Evolutionary conservation across 805 yeast species (phyloP).

Genomic region (Cyberlindnera samutprakarnensis): DNA sequence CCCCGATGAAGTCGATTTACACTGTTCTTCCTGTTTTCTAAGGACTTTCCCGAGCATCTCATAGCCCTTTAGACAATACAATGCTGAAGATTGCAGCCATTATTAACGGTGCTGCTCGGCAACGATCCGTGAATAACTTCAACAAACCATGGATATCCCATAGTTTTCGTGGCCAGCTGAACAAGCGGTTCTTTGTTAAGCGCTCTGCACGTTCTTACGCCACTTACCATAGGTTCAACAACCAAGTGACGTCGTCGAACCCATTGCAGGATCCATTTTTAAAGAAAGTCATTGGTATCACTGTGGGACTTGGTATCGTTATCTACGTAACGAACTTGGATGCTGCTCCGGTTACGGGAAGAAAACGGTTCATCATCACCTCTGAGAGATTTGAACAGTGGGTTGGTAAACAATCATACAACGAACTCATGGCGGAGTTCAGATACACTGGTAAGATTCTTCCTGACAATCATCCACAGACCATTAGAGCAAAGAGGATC

Average conservation of each 20-base stretch:
- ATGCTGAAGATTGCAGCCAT: too few species aligned
- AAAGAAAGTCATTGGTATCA: constrained; percentile 26
- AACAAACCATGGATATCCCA: too few species aligned
- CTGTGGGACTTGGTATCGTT: constrained; percentile 27
- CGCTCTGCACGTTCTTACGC: constrained; percentile 22
- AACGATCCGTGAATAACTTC: too few species aligned
- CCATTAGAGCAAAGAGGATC: constrained; percentile 46
- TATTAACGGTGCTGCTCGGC: too few species aligned
- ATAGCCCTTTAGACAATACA: too few species aligned
- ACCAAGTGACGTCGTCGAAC: constrained; percentile 8
- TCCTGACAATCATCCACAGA: constrained; percentile 56
- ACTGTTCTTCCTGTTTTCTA: too few species aligned
- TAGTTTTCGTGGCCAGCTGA: too few species aligned
- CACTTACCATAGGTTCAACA: constrained; percentile 31
- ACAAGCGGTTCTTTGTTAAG: constrained; percentile 4
- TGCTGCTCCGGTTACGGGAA: constrained; percentile 73
- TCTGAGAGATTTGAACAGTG: constrained; percentile 55
- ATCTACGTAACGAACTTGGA: constrained; percentile 51
- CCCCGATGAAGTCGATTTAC: too few species aligned
- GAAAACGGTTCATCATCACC: constrained; percentile 66
- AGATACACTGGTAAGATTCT: constrained; percentile 42
- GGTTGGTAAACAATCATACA: constrained; percentile 60
- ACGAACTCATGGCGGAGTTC: constrained; percentile 50
- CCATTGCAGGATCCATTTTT: constrained; percentile 20
- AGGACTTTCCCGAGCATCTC: too few species aligned